phyloP scores from a whole-genome alignment of 2,329 filamentous ascomycete species.

The Calonectria pseudoturangicola region DNA sequence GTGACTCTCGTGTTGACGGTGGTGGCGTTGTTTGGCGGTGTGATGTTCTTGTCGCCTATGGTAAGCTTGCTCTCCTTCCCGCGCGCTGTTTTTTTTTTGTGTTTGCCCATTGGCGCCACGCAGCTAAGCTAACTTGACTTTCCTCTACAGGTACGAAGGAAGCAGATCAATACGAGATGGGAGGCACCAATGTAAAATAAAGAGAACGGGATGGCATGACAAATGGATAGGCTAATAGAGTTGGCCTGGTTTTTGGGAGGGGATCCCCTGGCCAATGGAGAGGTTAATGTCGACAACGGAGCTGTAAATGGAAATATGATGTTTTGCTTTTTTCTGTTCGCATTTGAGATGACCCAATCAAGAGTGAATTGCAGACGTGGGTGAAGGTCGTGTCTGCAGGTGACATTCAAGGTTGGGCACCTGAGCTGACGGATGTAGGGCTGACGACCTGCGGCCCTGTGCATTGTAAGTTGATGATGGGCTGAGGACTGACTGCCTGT shows the following conservation, averaged over 20 bases:
- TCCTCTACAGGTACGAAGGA: constrained; percentile 71
- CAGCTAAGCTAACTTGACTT: constrained; percentile 57
- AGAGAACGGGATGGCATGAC: constrained; percentile 43
- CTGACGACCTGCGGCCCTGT: constrained; percentile 30
- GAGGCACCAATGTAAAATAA: constrained; percentile 59
- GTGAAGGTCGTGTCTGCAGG: constrained; percentile 12
- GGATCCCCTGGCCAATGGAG: constrained; percentile 40
- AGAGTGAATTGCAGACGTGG: neutral
- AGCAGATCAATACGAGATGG: constrained; percentile 82
- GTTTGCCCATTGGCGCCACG: constrained; percentile 13
- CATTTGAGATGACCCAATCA: constrained; percentile 23
- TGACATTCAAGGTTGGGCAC: constrained; percentile 16
- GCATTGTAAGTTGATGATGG: neutral
- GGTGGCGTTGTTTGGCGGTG: constrained; percentile 84
- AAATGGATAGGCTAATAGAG: constrained; percentile 45
- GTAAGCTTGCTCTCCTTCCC: constrained; percentile 73
- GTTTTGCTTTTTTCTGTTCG: constrained; percentile 40
- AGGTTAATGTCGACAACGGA: constrained; percentile 40
- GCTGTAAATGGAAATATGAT: constrained; percentile 51
- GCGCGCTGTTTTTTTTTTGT: constrained; percentile 4
- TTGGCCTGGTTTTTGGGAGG: constrained; percentile 12
- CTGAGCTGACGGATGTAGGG: constrained; percentile 39
- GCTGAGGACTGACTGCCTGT: neutral
- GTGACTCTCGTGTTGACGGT: constrained; percentile 89
- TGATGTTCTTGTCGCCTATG: constrained; percentile 87